Percentiles rank a stretch among this genome's conserved stretches.
These are phyloP conservation scores for Periconia sp. DNA, from an alignment of 2,329 filamentous ascomycete genomes.

Conservation along the genomic window DNA sequence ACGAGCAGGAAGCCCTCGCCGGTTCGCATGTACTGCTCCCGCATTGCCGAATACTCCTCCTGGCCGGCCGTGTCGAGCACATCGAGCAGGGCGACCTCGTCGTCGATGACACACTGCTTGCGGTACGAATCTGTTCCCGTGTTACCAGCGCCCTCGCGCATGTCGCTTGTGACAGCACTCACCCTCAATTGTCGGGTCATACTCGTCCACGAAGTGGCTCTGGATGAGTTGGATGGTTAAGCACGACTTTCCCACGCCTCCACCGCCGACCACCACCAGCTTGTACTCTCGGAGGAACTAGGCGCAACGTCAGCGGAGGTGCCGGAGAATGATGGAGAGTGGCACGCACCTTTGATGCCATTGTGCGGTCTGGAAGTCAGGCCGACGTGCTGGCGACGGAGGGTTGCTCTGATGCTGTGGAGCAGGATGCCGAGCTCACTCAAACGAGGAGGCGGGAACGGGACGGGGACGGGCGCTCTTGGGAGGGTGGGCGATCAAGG, in stretches of 20 bases:
- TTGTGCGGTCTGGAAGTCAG: too few species aligned
- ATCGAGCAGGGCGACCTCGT: slow-evolving; percentile 95
- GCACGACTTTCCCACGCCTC: slow-evolving; percentile 98
- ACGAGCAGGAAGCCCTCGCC: slow-evolving; percentile 97
- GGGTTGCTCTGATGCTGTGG: slow-evolving; percentile 5
- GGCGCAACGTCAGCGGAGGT: slow-evolving; percentile 32
- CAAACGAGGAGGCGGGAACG: slow-evolving; percentile 26
- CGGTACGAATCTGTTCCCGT: slow-evolving; percentile 86
- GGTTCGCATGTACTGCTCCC: slow-evolving; percentile 99
- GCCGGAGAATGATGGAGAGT: slow-evolving; percentile 4
- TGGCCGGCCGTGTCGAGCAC: slow-evolving; percentile 98
- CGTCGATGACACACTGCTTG: slow-evolving; percentile 99
- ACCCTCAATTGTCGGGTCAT: slow-evolving; percentile 99
- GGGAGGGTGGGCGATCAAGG: too few species aligned
- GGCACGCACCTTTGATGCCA: slow-evolving; percentile 46
- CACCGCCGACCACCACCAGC: slow-evolving; percentile 90
- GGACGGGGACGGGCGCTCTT: too few species aligned
- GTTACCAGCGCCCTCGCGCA: slow-evolving; percentile 12
- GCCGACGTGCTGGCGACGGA: too few species aligned
- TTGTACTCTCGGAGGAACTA: slow-evolving; percentile 62
- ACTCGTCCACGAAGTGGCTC: slow-evolving; percentile 98
- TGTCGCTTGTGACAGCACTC: slow-evolving; percentile 35
- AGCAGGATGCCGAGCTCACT: slow-evolving; percentile 4
- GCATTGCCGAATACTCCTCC: slow-evolving; percentile 99
- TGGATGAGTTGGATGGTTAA: slow-evolving; percentile 84